These are phyloP conservation scores for Flaveria linearis DNA, from an alignment of 129 eudicot genomes.

Conservation along the genomic window DNA sequence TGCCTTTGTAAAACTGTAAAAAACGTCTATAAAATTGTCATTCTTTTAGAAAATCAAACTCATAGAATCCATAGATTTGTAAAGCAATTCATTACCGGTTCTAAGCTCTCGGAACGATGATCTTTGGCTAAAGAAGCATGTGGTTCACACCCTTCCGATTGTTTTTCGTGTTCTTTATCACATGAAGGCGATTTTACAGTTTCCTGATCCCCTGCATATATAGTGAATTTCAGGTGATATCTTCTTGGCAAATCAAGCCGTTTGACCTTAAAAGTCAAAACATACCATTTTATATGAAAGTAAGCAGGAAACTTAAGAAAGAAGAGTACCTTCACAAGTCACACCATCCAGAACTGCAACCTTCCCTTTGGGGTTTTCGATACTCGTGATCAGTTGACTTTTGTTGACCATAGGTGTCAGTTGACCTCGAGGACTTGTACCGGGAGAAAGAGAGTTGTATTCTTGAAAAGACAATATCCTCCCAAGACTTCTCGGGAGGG, in stretches of 20 bases:
- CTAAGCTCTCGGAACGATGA: slow-evolving; percentile 21
- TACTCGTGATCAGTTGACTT: slow-evolving; percentile 24
- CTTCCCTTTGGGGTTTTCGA: slow-evolving; percentile 26
- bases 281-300: not conserved
- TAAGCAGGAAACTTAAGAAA: not conserved
- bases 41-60: not conserved
- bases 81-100: slow-evolving; percentile 35
- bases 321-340: slow-evolving; percentile 44
- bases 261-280: slow-evolving; percentile 10
- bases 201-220: slow-evolving; percentile 38
- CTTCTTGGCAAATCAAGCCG: not conserved
- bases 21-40: not conserved
- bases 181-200: slow-evolving; percentile 16
- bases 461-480: slow-evolving; percentile 72
- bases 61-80: not conserved
- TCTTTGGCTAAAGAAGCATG: slow-evolving; percentile 29
- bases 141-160: slow-evolving; percentile 35
- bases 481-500: slow-evolving; percentile 61
- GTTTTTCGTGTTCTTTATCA: slow-evolving; percentile 32
- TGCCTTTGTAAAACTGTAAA: not conserved
- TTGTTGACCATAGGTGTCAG: slow-evolving; percentile 35
- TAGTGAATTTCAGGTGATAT: not conserved
- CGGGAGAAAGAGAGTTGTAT: slow-evolving; percentile 52
- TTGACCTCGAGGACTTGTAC: slow-evolving; percentile 51
- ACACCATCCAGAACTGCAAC: slow-evolving; percentile 29